Evolutionary conservation across 2,329 filamentous ascomycete species (phyloP).

Genomic region (Myriosclerotinia duriaeana): DNA sequence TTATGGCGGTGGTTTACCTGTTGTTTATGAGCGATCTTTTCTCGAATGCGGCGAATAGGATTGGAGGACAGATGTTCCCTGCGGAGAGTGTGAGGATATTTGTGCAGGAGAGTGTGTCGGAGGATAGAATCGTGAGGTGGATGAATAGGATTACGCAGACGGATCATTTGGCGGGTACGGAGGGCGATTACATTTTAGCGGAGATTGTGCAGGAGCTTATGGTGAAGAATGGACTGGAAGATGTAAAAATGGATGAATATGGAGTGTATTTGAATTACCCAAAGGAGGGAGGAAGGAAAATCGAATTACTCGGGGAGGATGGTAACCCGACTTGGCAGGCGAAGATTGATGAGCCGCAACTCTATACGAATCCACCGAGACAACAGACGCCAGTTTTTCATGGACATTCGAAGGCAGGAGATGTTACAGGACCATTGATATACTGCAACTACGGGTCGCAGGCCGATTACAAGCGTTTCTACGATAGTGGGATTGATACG

Average conservation of each 20-base stretch:
- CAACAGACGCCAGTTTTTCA: constrained; percentile 80
- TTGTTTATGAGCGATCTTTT: constrained; percentile 86
- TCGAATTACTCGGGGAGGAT: constrained; percentile 74
- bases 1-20: constrained; percentile 77
- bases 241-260: constrained; percentile 74
- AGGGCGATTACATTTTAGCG: constrained; percentile 84
- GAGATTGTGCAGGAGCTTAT: constrained; percentile 83
- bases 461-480: constrained; percentile 75
- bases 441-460: constrained; percentile 91
- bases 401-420: constrained; percentile 81
- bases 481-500: constrained; percentile 69
- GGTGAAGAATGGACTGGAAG: constrained; percentile 67
- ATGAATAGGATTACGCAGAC: constrained; percentile 77
- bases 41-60: constrained; percentile 59
- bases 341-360: constrained; percentile 76
- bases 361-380: constrained; percentile 59
- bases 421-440: constrained; percentile 80
- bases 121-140: constrained; percentile 67
- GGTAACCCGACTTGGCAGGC: constrained; percentile 72
- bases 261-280: constrained; percentile 94
- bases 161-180: constrained; percentile 89
- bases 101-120: constrained; percentile 71
- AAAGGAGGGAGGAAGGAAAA: constrained; percentile 68
- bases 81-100: constrained; percentile 77
- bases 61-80: constrained; percentile 73